Conservation (phyloP, 305 asterid species). For the Lippia alba region DNA sequence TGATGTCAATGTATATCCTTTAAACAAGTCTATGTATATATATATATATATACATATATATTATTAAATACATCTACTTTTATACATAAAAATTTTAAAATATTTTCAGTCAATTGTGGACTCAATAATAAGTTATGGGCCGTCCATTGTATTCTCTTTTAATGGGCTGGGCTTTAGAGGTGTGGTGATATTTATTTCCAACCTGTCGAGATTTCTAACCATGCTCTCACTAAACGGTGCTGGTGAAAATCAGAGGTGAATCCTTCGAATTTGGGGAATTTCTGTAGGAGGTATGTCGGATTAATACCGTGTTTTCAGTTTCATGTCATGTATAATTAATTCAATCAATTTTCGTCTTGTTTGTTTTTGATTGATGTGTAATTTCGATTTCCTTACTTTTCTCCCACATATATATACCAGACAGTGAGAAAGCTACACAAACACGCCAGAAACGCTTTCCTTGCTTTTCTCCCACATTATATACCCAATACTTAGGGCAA, state of each 20-base stretch:
- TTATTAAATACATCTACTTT: too few species aligned
- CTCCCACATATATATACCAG: too few species aligned
- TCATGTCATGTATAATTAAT: background rate
- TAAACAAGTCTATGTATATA: too few species aligned
- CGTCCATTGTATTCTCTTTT: too few species aligned
- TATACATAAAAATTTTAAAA: too few species aligned
- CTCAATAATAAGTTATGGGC: too few species aligned
- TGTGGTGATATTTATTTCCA: too few species aligned
- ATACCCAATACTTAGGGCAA: constrained; percentile 39
- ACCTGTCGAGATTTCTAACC: background rate
- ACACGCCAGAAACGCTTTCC: constrained; percentile 33
- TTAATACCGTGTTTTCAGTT: background rate
- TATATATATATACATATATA: too few species aligned
- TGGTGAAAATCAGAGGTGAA: constrained; percentile 18
- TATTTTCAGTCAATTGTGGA: too few species aligned
- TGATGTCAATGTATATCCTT: too few species aligned
- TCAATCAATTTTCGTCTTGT: background rate
- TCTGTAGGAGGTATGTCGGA: constrained; percentile 10
- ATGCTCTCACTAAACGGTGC: background rate
- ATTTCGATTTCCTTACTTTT: background rate
- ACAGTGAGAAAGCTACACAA: constrained; percentile 17
- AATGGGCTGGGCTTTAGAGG: too few species aligned
- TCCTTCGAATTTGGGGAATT: constrained; percentile 8
- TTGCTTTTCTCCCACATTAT: constrained; percentile 30
- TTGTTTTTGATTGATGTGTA: background rate